These are phyloP conservation scores for Asterophora parasitica DNA, from an alignment of 768 basidiomycete species.

Conservation along the genomic window DNA sequence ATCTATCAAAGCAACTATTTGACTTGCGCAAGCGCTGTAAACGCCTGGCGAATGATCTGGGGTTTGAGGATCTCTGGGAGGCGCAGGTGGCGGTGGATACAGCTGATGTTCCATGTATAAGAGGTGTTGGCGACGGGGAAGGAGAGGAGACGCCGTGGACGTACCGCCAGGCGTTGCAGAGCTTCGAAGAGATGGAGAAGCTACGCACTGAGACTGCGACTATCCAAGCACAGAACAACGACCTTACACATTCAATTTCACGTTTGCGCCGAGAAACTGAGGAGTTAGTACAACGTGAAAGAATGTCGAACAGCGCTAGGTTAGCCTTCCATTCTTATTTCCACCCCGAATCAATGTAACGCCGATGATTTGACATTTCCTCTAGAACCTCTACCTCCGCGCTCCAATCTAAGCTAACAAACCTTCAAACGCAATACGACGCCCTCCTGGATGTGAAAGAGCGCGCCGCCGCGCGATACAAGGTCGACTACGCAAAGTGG, in stretches of 20 bases:
- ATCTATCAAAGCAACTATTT: conserved; percentile 33
- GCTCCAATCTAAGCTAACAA: conserved; percentile 22
- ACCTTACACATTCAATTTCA: too few species aligned
- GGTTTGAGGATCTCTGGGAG: conserved; percentile 38
- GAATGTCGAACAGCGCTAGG: too few species aligned
- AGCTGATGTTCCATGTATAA: conserved; percentile 30
- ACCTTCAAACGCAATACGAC: conserved; percentile 40
- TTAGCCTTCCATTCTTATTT: too few species aligned
- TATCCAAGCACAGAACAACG: too few species aligned
- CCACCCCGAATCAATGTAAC: too few species aligned
- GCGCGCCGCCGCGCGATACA: conserved; percentile 42
- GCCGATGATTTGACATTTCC: too few species aligned
- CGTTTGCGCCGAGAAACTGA: too few species aligned
- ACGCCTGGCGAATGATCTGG: conserved; percentile 37
- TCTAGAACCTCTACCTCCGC: not conserved
- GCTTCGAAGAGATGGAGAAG: too few species aligned
- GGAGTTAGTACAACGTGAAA: too few species aligned
- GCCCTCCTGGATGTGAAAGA: conserved; percentile 38
- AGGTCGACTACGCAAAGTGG: conserved; percentile 53
- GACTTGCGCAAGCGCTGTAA: conserved; percentile 31
- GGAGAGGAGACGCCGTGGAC: too few species aligned
- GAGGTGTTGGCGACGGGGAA: conserved; percentile 17
- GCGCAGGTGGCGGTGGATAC: conserved; percentile 38
- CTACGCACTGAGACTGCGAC: too few species aligned
- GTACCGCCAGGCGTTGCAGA: too few species aligned